Percentiles rank a stretch among this genome's conserved stretches.
phyloP scores from a whole-genome alignment of 768 basidiomycete species.

The Mycena kentingensis region DNA sequence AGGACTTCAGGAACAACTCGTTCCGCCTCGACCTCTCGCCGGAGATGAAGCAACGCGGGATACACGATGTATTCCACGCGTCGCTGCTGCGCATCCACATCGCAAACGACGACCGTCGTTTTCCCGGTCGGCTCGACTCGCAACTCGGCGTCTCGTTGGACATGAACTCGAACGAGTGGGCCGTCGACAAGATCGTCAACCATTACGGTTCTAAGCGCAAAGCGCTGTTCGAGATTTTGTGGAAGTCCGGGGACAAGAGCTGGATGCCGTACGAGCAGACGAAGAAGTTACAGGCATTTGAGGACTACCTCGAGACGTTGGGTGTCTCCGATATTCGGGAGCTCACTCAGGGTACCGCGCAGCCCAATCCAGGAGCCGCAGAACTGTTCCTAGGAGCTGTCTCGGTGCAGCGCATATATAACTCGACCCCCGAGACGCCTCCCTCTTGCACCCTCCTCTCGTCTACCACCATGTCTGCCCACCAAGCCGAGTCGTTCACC shows the following conservation, averaged over 20 bases:
- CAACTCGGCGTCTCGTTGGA: neutral
- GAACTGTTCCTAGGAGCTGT: too few species aligned
- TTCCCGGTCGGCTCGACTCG: neutral
- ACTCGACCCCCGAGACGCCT: too few species aligned
- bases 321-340: too few species aligned
- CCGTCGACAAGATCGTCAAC: neutral
- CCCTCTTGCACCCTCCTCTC: too few species aligned
- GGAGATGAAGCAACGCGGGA: slow-evolving; percentile 18
- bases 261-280: slow-evolving; percentile 24
- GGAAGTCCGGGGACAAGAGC: slow-evolving; percentile 25
- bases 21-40: slow-evolving; percentile 14
- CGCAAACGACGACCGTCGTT: neutral
- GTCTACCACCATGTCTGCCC: too few species aligned
- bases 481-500: too few species aligned
- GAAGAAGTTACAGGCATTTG: slow-evolving; percentile 7
- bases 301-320: neutral
- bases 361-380: too few species aligned
- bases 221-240: slow-evolving; percentile 25
- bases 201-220: slow-evolving; percentile 22
- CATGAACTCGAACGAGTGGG: slow-evolving; percentile 1
- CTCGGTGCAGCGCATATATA: too few species aligned
- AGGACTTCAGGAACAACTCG: slow-evolving; percentile 10
- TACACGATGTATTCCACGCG: slow-evolving; percentile 4
- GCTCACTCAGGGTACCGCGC: too few species aligned
- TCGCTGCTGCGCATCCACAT: neutral